Conservation (phyloP, 352 stramenopile species). For the Phytophthora crassamura region DNA sequence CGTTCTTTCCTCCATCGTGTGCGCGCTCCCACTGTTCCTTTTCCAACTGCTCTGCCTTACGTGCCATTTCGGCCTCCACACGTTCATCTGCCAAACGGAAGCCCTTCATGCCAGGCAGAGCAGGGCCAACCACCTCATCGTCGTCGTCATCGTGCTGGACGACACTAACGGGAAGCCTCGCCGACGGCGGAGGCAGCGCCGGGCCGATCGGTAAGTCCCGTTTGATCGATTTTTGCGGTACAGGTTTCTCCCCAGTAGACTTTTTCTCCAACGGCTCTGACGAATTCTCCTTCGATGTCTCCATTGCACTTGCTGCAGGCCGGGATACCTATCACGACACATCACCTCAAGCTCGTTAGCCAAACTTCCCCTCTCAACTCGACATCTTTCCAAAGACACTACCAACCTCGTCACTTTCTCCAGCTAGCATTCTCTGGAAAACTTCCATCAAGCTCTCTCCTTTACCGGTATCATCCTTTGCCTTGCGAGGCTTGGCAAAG, state of each 20-base stretch:
- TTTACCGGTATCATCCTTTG: neutral
- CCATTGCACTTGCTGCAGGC: neutral
- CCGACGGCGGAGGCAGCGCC: constrained; percentile 42
- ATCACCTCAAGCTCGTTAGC: constrained; percentile 1
- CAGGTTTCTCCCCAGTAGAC: constrained; percentile 18
- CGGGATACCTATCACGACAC: neutral
- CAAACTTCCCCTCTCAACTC: neutral
- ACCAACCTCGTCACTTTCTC: constrained; percentile 9
- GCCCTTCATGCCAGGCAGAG: constrained; percentile 79
- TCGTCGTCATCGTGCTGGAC: constrained; percentile 35
- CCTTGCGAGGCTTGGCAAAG: constrained; percentile 49
- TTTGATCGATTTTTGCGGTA: constrained; percentile 12
- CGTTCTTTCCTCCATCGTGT: constrained; percentile 19
- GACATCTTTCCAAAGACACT: neutral
- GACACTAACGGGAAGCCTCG: constrained; percentile 1
- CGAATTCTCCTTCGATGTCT: neutral
- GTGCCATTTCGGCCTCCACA: constrained; percentile 78
- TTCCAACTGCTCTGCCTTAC: constrained; percentile 58
- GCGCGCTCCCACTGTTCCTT: constrained; percentile 70
- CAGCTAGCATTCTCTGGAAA: constrained; percentile 54
- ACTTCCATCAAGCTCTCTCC: constrained; percentile 54
- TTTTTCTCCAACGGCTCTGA: neutral
- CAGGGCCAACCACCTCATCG: constrained; percentile 69
- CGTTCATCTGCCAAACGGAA: constrained; percentile 74
- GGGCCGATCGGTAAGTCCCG: constrained; percentile 62